Base-by-base conservation (phyloP, 2,329 filamentous ascomycete genomes). In the Ascochyta pisi region DNA sequence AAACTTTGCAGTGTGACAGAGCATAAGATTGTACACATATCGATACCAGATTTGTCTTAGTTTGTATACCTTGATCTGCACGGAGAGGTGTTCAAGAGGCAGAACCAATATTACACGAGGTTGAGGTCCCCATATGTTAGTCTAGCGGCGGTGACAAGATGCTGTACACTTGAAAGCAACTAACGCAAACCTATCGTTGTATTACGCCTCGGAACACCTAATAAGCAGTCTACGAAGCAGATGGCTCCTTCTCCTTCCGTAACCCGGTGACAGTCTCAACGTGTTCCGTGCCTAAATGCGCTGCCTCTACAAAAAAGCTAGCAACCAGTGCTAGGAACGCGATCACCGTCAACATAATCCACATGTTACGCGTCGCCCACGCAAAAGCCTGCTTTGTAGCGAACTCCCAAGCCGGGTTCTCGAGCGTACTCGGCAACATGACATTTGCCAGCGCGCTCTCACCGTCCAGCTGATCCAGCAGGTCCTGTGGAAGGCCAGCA, bases 361-460 rank as follows among this genome's bases (percentile, higher is more conserved):
- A 82, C 77, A 82, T 80, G 13, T 77, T 77, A 48, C 76, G 70
- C 52, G 78, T 71, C 19, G 76, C 75, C 39, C 75, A 66, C 8
- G 80, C 75, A 64, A 81, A 82, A 0, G 76, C 77, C 13, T 71
- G 61, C 42, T 79, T 77, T 0, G 79, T 75, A 10, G 76, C 73
- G 3, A 63, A 47, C 56, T 77, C 79, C 55, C 84, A 78, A 1
- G 71, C 72, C 0, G 78, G 73, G 0, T 76, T 68, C 54, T 77
- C 74, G 6, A 91, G 74, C 0, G 67, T 66, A 6, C 79, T 76
- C 3, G 89, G 82, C 6, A 85, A 61, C 51, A 81, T 77, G 2
- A 88, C 84, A 69, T 84, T 86, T 19, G 88, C 82, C 22, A 85
- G 82, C 24, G 88, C 85, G 53, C 82, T 81, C 58, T 79, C 75